These are phyloP conservation scores for Zoysia japonica DNA, from an alignment of 176 grass and related monocot species.

Conservation along the genomic window DNA sequence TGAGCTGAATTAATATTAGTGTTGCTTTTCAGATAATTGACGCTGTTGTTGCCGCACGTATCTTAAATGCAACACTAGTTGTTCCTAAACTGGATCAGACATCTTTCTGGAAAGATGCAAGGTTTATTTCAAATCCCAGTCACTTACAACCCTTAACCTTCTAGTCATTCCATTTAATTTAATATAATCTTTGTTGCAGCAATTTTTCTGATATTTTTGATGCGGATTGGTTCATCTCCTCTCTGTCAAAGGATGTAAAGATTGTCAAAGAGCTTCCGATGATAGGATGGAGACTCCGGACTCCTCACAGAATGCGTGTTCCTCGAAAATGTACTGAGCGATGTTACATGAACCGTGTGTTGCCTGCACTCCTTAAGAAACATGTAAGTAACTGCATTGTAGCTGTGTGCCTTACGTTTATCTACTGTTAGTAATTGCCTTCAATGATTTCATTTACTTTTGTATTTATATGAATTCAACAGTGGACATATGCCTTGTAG, in stretches of 20 bases:
- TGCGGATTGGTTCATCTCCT: conserved; percentile 74
- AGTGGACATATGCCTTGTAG: conserved; percentile 12
- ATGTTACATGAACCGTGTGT: conserved; percentile 89
- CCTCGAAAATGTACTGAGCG: conserved; percentile 83
- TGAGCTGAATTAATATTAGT: conserved; percentile 17
- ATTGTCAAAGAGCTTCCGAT: conserved; percentile 82
- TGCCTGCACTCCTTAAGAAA: conserved; percentile 90
- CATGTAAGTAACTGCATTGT: conserved; percentile 63
- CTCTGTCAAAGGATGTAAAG: conserved; percentile 79
- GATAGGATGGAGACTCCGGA: conserved; percentile 56
- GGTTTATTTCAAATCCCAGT: conserved; percentile 49
- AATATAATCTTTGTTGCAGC: conserved; percentile 61
- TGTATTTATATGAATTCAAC: background rate
- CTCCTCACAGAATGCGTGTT: conserved; percentile 85
- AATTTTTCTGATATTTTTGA: conserved; percentile 89
- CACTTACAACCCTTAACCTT: conserved; percentile 30
- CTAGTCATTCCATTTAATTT: conserved; percentile 34
- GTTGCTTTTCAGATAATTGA: conserved; percentile 86
- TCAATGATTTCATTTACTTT: conserved; percentile 2
- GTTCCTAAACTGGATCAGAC: conserved; percentile 85
- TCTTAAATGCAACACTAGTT: conserved; percentile 90
- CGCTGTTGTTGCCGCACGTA: conserved; percentile 87
- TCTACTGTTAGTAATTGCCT: conserved; percentile 15
- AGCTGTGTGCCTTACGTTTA: conserved; percentile 30
- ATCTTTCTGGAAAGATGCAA: conserved; percentile 98